Conservation (phyloP, 2,329 filamentous ascomycete genomes). For the Apiospora sp. region DNA sequence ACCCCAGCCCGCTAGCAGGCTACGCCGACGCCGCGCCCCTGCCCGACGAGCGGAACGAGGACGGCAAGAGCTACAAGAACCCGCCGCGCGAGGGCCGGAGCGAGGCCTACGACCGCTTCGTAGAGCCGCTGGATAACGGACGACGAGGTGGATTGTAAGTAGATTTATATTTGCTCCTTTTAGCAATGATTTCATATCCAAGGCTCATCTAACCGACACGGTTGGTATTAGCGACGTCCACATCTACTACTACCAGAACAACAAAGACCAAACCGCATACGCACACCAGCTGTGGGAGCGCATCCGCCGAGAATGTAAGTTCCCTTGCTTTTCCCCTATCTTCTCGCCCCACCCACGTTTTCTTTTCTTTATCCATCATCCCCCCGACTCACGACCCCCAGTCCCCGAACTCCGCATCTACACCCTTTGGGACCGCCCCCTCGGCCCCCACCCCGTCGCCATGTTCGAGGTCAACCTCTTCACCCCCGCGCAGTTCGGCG, state of each 20-base stretch:
- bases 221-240: slow-evolving; percentile 74
- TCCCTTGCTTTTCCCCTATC: too few species aligned
- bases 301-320: slow-evolving; percentile 80
- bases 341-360: too few species aligned
- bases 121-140: slow-evolving; percentile 71
- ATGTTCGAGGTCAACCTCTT: slow-evolving; percentile 96
- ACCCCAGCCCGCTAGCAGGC: slow-evolving; percentile 64
- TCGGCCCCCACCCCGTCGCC: slow-evolving; percentile 82
- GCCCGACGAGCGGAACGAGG: slow-evolving; percentile 65
- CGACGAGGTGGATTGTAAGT: slow-evolving; percentile 75
- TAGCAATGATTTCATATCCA: background rate
- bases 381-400: slow-evolving; percentile 42
- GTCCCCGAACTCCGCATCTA: slow-evolving; percentile 89
- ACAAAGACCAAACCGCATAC: slow-evolving; percentile 68
- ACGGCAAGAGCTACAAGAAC: slow-evolving; percentile 82
- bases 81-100: slow-evolving; percentile 65
- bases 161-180: background rate
- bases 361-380: slow-evolving; percentile 28
- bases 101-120: slow-evolving; percentile 74
- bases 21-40: slow-evolving; percentile 65
- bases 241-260: slow-evolving; percentile 79
- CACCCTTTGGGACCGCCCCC: slow-evolving; percentile 74
- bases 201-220: background rate
- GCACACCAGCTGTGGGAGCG: slow-evolving; percentile 79
- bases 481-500: slow-evolving; percentile 86